These are phyloP conservation scores for Crithidia brevicula DNA, from an alignment of 208 protist genomes.

Conservation along the genomic window DNA sequence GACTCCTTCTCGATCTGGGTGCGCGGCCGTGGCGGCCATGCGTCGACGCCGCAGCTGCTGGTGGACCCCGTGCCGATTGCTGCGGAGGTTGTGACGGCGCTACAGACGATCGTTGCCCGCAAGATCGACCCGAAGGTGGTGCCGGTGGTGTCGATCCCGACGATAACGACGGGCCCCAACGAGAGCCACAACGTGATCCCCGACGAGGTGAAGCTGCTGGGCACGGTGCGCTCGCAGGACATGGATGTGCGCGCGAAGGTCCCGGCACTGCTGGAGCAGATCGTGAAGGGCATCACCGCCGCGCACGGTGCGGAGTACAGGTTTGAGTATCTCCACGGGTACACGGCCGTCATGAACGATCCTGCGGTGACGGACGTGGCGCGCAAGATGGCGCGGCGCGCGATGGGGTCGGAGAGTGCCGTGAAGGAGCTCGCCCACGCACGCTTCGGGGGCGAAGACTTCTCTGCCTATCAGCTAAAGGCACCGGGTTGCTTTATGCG, in stretches of 20 bases:
- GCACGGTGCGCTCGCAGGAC: constrained; percentile 57
- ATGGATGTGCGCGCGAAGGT: constrained; percentile 38
- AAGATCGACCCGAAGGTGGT: constrained; percentile 41
- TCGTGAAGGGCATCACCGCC: constrained; percentile 46
- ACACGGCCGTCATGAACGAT: constrained; percentile 66
- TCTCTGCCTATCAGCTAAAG: constrained; percentile 42
- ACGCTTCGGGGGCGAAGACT: constrained; percentile 48
- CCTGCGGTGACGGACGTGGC: constrained; percentile 40
- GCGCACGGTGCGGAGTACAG: constrained; percentile 49
- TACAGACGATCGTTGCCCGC: constrained; percentile 68
- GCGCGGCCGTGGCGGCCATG: constrained; percentile 60
- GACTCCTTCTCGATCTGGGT: constrained; percentile 49
- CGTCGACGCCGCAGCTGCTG: constrained; percentile 58
- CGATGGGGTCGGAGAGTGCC: constrained; percentile 26
- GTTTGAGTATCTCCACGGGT: constrained; percentile 40
- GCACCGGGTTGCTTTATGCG: constrained; percentile 41
- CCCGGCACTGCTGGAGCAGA: constrained; percentile 45
- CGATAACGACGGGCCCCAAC: constrained; percentile 47
- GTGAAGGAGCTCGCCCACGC: constrained; percentile 16
- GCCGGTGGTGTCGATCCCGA: constrained; percentile 58
- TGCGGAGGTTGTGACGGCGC: constrained; percentile 52
- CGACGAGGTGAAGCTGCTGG: constrained; percentile 53
- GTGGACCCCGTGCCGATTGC: constrained; percentile 68
- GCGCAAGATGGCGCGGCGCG: constrained; percentile 34
- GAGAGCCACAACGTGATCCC: constrained; percentile 76